These are phyloP conservation scores for Plectranthus barbatus DNA, from an alignment of 257 asterid genomes.

Conservation along the genomic window DNA sequence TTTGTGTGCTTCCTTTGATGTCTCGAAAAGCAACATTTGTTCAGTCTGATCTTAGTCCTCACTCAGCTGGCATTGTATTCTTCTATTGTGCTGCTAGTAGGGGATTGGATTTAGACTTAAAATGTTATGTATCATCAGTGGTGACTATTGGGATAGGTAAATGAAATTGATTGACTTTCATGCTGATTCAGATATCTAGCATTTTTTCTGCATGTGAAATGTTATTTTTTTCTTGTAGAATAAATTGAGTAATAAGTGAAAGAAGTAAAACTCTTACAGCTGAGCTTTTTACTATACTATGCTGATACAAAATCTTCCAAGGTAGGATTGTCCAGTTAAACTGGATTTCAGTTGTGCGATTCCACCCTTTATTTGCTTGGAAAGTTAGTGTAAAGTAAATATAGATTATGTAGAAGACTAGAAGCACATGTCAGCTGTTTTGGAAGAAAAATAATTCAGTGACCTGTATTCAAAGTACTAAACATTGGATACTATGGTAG, in stretches of 20 bases:
- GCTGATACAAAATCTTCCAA: too few relatives aligned
- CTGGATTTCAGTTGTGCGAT: too few relatives aligned
- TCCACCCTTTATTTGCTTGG: too few relatives aligned
- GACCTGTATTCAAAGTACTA: too few relatives aligned
- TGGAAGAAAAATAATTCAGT: too few relatives aligned
- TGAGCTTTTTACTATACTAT: neutral
- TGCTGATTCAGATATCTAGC: neutral
- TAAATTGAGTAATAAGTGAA: neutral
- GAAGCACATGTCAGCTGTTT: too few relatives aligned
- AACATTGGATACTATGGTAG: too few relatives aligned
- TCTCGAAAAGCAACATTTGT: neutral
- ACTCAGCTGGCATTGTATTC: constrained; percentile 6
- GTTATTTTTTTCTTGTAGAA: neutral
- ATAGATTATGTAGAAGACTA: too few relatives aligned
- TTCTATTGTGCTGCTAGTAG: constrained; percentile 1
- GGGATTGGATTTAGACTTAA: neutral
- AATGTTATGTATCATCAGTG: neutral
- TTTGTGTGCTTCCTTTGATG: neutral
- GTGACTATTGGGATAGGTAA: neutral
- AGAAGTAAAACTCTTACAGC: neutral
- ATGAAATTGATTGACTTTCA: constrained; percentile 3
- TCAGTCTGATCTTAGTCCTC: constrained; percentile 1
- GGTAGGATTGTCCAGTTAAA: too few relatives aligned
- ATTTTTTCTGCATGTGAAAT: neutral
- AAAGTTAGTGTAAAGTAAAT: too few relatives aligned